Evolutionary conservation across 108 stramenopile species (phyloP), one percentile per base, ranked within the genome.

Genomic region (Fragilaria radians): DNA sequence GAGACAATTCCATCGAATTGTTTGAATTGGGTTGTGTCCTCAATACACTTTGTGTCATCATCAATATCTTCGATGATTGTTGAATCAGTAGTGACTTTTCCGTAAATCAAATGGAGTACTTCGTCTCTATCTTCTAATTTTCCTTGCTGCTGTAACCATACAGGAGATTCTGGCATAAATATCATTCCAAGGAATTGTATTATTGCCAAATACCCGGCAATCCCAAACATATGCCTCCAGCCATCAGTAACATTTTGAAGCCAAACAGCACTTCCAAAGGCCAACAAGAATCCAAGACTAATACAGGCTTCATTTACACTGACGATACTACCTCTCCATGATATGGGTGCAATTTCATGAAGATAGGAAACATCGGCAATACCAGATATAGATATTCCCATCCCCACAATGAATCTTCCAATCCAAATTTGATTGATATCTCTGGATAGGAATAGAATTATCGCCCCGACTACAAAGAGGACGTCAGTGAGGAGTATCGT

Each of bases 231-330:
- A 0, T 34, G 46, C 47, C 86, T 59, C 82, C 83, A 88, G 47
- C 62, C 76, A 24, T 70, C 64, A 19, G 49, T 66, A 17, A 57
- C 48, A 5, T 67, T 22, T 11, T 25, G 53, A 19, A 49, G 30
- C 29, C 57, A 71, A 25, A 78, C n/a, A 52, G 42, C 66, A 17
- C 65, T 73, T 0, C 76, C 80, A 62, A 77, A 88, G 28, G 86
- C 78, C 55, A 88, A 36, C 24, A 88, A 66, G 56, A 88, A 88
- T 4, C 86, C 86, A 31, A 88, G 57, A 30, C 73, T 69, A 31
- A 88, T 83, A 33, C 83, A 88, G 3, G 83, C 86, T 57, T 88
- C 86, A 59, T 88, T 88, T 19, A 79, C 80, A 34, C 75, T 74
- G 2, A 88, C 86, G 51, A 88, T 83, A n/a, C 73, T 54, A 21